A percentile compares a stretch with the other conserved stretches of the same genome.
Evolutionary conservation across 2,329 filamentous ascomycete species (phyloP).

Genomic region (Coniochaeta prunicola): DNA sequence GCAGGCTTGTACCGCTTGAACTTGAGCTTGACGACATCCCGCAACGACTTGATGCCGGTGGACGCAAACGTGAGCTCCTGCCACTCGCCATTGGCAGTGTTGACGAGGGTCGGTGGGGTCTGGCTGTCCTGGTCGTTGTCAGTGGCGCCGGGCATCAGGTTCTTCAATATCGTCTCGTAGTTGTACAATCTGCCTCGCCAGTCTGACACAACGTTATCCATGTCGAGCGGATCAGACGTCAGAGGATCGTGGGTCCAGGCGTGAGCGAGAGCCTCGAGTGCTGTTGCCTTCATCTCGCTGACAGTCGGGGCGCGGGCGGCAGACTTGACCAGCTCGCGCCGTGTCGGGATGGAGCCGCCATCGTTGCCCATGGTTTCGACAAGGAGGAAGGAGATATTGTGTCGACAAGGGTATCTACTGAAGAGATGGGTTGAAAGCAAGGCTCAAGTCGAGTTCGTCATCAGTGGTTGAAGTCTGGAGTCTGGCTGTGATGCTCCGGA

Average conservation of each 20-base stretch:
- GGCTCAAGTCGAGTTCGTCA: no score
- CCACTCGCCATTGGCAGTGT: conserved; percentile 15
- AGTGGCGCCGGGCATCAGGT: conserved; percentile 51
- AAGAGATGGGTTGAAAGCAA: background rate
- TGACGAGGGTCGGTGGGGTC: conserved; percentile 7
- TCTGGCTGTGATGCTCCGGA: no score
- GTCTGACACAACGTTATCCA: conserved; percentile 74
- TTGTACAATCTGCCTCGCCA: conserved; percentile 82
- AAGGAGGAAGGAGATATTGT: background rate
- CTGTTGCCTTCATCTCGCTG: conserved; percentile 81
- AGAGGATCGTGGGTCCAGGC: conserved; percentile 83
- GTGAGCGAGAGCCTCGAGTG: conserved; percentile 77
- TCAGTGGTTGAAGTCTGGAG: no score
- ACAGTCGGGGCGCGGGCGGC: conserved; percentile 76
- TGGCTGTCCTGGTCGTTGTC: conserved; percentile 41
- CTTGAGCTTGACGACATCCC: conserved; percentile 81
- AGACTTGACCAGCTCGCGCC: conserved; percentile 92
- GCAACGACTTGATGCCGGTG: conserved; percentile 66
- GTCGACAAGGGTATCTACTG: background rate
- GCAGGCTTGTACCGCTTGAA: conserved; percentile 45
- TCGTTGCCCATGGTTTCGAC: conserved; percentile 90
- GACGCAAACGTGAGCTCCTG: conserved; percentile 32
- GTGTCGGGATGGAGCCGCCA: conserved; percentile 90
- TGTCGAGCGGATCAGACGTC: conserved; percentile 66
- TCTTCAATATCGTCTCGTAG: conserved; percentile 78